Percentiles rank a stretch among this genome's conserved stretches.
These are phyloP conservation scores for Sporothrix schenckii DNA, from an alignment of 2,329 filamentous ascomycete genomes.

Conservation along the genomic window DNA sequence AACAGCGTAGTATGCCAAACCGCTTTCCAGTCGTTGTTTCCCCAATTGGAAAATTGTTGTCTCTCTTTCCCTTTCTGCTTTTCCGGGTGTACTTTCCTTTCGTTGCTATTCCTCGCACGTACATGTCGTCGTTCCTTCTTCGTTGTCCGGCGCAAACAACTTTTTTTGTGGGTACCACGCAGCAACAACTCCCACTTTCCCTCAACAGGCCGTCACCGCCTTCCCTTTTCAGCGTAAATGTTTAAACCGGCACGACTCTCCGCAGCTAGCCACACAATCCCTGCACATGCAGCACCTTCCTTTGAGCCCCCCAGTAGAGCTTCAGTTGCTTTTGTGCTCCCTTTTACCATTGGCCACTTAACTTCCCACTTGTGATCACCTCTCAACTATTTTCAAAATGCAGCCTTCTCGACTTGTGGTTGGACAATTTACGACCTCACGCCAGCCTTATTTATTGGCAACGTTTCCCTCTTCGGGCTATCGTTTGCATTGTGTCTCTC, in stretches of 20 bases:
- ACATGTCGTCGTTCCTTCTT: conserved; percentile 1
- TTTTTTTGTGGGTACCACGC: conserved; percentile 27
- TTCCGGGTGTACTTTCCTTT: neutral
- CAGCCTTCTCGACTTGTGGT: conserved; percentile 42
- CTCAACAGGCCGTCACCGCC: conserved; percentile 19
- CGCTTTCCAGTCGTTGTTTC: neutral
- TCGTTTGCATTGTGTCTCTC: neutral
- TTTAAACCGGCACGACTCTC: neutral
- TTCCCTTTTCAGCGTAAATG: conserved; percentile 23
- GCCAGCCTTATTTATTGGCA: neutral
- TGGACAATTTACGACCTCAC: conserved; percentile 48
- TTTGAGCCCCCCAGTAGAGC: neutral
- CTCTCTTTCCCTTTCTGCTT: neutral
- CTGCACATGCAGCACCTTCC: neutral
- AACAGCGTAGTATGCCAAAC: neutral
- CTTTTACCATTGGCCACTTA: conserved; percentile 22
- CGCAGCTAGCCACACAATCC: neutral
- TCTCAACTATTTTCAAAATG: neutral
- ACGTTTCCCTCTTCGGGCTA: no score
- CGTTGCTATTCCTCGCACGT: neutral
- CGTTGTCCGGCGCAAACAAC: neutral
- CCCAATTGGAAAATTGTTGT: neutral
- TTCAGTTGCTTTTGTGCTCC: conserved; percentile 15
- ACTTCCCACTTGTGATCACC: neutral
- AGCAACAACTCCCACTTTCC: neutral